Base-by-base conservation (phyloP, 2,329 filamentous ascomycete species). In the Juglanconis sp. region DNA sequence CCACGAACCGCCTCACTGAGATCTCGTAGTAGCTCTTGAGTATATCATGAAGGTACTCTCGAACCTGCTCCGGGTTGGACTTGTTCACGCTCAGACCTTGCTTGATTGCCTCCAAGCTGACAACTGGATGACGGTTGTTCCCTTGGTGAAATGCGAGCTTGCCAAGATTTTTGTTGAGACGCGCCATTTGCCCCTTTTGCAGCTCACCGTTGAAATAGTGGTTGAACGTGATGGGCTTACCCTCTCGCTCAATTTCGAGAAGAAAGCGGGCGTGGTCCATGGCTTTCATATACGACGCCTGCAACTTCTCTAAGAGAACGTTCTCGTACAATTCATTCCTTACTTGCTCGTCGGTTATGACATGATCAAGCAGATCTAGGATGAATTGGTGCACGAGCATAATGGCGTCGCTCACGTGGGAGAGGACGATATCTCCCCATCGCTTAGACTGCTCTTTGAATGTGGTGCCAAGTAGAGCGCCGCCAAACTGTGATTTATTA, bases 21-120 rank as follows among this genome's bases (percentile, higher is more conserved):
- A 88, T 81, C 32, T 83, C 78, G 73, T 90, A 90, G 70, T 87
- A 90, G 1, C 80, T 77, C 34, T 76, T 70, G 0, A 90, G 74
- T 1, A 83, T 81, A 61, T 89, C 81, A 58, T 88, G 83, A 4
- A 90, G 80, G 9, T 86, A 78, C 38, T 81, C 74, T 51, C 62
- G 63, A 1, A 61, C 51, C 11, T 67, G 64, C 15, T 68, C 57
- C 1, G 44, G 55, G 51, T 68, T 69, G 15, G 44, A 49, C 53
- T 64, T 68, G 58, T 65, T 57, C 3, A n/a, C 24, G 2, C 44
- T 24, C 5, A 65, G 15, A 30, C 24, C 15, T 2, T 7, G 6
- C 1, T 13, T 34, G 24, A 64, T 13, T 10, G 57, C 24, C 1
- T 53, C 10, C 1, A 65, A 7, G 2, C 5, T 13, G 10, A 63